These are phyloP conservation scores for Pythium rishiriense DNA, from an alignment of 352 stramenopile species.

Conservation along the genomic window DNA sequence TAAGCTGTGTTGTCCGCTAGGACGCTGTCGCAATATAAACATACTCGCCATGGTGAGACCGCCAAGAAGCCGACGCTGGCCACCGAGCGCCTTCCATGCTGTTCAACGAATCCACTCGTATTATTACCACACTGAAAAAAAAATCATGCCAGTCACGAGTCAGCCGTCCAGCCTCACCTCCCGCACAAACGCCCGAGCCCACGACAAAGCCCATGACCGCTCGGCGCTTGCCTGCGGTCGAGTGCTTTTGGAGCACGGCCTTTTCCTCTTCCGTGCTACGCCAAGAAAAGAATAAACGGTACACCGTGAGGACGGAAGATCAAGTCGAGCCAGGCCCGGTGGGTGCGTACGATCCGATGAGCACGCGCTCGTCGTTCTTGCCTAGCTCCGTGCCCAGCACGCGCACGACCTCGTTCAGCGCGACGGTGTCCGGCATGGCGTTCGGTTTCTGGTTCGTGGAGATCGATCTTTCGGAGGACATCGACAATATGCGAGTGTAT, in stretches of 20 bases:
- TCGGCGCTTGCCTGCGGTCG: slow-evolving; percentile 46
- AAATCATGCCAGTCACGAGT: neutral
- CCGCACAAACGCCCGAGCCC: slow-evolving; percentile 27
- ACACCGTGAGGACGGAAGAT: neutral
- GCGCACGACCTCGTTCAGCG: slow-evolving; percentile 66
- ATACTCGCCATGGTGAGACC: slow-evolving; percentile 29
- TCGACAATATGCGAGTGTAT: slow-evolving; percentile 5
- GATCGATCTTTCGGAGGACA: neutral
- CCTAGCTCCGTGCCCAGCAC: slow-evolving; percentile 62
- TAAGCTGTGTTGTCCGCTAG: neutral
- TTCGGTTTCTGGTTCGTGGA: neutral
- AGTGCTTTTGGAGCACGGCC: slow-evolving; percentile 55
- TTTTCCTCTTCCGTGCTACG: slow-evolving; percentile 65
- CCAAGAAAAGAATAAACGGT: slow-evolving; percentile 3
- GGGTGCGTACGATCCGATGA: slow-evolving; percentile 61
- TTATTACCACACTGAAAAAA: neutral
- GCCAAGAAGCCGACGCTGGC: slow-evolving; percentile 24
- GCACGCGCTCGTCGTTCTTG: slow-evolving; percentile 42
- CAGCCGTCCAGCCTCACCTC: slow-evolving; percentile 12
- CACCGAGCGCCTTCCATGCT: slow-evolving; percentile 26
- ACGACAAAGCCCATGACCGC: slow-evolving; percentile 43
- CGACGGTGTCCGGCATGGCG: slow-evolving; percentile 23
- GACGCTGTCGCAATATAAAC: slow-evolving; percentile 5
- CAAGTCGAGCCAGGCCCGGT: neutral
- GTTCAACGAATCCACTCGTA: neutral